Base-by-base conservation (phyloP, 352 stramenopile species). In the Globisporangium alternatum region DNA sequence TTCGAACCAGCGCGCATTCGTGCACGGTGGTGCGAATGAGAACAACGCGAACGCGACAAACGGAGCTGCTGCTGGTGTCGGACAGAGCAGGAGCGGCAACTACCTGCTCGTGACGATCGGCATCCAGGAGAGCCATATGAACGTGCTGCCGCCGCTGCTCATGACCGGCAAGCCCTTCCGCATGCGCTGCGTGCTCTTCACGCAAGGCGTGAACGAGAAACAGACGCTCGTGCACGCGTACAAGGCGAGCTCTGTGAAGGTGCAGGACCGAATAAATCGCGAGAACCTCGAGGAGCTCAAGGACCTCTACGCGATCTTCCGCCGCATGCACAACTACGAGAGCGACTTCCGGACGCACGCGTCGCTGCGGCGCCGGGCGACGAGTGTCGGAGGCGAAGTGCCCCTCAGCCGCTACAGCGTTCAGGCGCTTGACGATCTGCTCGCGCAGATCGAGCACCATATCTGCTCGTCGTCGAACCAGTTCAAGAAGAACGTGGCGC, bases 161-260 rank as follows among this genome's bases (percentile, higher is more conserved):
- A 70, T 68, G 9, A 72, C 71, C 2, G 83, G 82, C 25, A 80
- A 80, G 19, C 60, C 77, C 15, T 76, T 92, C 41, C 75, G 76
- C 19, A 58, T 95, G 39, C 82, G 72, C 0, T 88, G 80, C 35
- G 78, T 95, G 56, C 65, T 95, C 28, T 95, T 95, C 64, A 86
- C 78, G 0, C 86, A 95, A 66, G 86, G 86, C 19, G 83, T 95
- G 22, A 93, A 93, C 62, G 86, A 95, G 65, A 93, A 90, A 65
- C 86, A 95, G 67, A 90, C 81, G 61, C 79, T 95, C 5, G 83
- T 86, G 45, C 86, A 95, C 56, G 85, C 83, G 22, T 82, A 88
- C 71, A 90, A 91, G 68, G 82, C 78, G 30, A 84, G 70, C 53
- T 81, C 83, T 21, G 82, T 90, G 57, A 91, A 88, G 49, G 51